These are phyloP conservation scores for Fraxinus quadrangulata DNA, from an alignment of 257 asterid genomes.

Conservation along the genomic window DNA sequence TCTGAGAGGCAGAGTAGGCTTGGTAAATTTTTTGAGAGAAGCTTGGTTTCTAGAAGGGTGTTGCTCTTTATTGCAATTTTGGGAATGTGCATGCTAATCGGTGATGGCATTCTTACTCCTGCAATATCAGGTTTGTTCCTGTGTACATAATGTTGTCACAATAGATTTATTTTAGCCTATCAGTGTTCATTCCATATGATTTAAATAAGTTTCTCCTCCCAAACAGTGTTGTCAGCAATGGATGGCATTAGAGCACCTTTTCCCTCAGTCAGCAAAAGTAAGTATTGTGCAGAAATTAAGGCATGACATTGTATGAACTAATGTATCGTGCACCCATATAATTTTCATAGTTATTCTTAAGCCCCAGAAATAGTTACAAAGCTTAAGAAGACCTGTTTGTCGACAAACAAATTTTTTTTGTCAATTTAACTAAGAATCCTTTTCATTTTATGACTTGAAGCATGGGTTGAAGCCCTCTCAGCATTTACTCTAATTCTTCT, in stretches of 20 bases:
- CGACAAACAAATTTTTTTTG: neutral
- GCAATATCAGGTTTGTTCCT: constrained; percentile 62
- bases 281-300: constrained; percentile 21
- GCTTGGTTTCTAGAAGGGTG: constrained; percentile 45
- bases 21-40: constrained; percentile 45
- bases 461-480: constrained; percentile 41
- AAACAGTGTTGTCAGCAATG: constrained; percentile 49
- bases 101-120: constrained; percentile 73
- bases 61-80: constrained; percentile 51
- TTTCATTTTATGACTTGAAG: constrained; percentile 34
- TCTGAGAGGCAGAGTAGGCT: constrained; percentile 32
- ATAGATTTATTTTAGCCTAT: neutral
- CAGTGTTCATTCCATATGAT: neutral
- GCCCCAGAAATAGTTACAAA: neutral
- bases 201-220: neutral
- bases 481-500: constrained; percentile 40
- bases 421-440: constrained; percentile 8
- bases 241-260: constrained; percentile 46
- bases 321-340: neutral
- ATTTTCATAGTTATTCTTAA: neutral
- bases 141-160: neutral
- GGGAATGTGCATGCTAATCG: constrained; percentile 71
- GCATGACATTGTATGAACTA: neutral
- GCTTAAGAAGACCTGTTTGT: neutral
- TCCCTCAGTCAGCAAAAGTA: constrained; percentile 39